Base-by-base conservation (phyloP, 2,329 filamentous ascomycete species). In the Nannizzia gypsea region DNA sequence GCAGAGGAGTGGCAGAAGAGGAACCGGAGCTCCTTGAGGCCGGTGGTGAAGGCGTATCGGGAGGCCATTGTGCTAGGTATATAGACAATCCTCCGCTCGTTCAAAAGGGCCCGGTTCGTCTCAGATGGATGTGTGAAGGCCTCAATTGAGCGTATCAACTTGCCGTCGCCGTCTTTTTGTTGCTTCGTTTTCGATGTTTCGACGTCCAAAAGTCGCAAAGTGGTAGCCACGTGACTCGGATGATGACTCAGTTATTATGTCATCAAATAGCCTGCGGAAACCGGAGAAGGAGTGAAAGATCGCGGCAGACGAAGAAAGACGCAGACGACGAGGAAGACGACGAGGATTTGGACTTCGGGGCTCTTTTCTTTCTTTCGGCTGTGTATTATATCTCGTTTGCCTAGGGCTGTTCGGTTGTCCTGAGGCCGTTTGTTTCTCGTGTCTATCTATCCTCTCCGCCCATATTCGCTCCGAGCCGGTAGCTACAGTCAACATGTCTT, bases 1-100 rank as follows among this genome's bases (percentile, higher is more conserved):
- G 95, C 88, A 66, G 88, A 89, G 58, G 89, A 91, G 78, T 97
- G 92, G 81, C 93, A 97, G 79, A 97, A 92, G 69, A 95, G 82
- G 79, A 99, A 99, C 73, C 93, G 88, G 73, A 99, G 82, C 82
- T 99, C 93, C 82, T 90, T 95, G 74, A 99, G 81, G 66, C 84
- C 80, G 75, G 90, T 87, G 67, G 84, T 83, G 78, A 99, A 99
- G 68, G 85, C 89, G 79, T 96, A 96, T 81, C 93, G 95, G 77
- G 82, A 80, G 67, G 90, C 89, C 93, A 97, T 97, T 66, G 67
- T 80, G 71, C 65, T 67, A 63, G 59, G 50, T 38, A 15, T 36
- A 6, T 13, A 22, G 11, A 52, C 48, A 31, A 15, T 46, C 42
- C 50, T 55, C 50, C 26, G 54, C 54, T 65, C 56, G 58, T 17